phyloP scores from a whole-genome alignment of 805 yeast species.

The Saccharomyces mikatae region DNA sequence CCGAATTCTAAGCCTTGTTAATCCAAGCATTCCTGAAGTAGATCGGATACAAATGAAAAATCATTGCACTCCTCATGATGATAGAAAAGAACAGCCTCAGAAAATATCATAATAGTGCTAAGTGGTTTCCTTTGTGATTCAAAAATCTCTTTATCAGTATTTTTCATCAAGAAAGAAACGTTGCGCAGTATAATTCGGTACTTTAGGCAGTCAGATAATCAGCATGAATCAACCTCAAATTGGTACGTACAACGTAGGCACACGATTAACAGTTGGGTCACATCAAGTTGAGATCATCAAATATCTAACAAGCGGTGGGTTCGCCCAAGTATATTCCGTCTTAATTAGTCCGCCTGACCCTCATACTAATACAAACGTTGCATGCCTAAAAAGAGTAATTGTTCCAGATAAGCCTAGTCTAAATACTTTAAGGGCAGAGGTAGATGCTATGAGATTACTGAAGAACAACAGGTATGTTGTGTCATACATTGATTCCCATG shows the following conservation, averaged over 20 bases:
- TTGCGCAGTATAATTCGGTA: background rate
- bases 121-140: background rate
- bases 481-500: slow-evolving; percentile 90
- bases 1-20: background rate
- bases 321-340: slow-evolving; percentile 89
- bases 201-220: background rate
- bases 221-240: slow-evolving; percentile 44
- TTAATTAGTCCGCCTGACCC: slow-evolving; percentile 51
- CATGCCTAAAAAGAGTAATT: slow-evolving; percentile 88
- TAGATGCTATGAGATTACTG: slow-evolving; percentile 90
- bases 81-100: background rate
- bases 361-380: slow-evolving; percentile 44
- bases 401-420: slow-evolving; percentile 86
- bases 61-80: background rate
- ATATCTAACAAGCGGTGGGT: slow-evolving; percentile 86
- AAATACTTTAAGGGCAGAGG: slow-evolving; percentile 83
- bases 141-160: background rate
- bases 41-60: background rate
- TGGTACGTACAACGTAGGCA: slow-evolving; percentile 65
- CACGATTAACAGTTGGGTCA: slow-evolving; percentile 72
- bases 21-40: background rate
- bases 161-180: background rate
- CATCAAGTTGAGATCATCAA: slow-evolving; percentile 61
- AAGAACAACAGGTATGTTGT: slow-evolving; percentile 75
- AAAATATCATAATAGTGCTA: background rate